Conservation (phyloP, 371 early-diverging fungal species). For the Mucor irregularis region DNA sequence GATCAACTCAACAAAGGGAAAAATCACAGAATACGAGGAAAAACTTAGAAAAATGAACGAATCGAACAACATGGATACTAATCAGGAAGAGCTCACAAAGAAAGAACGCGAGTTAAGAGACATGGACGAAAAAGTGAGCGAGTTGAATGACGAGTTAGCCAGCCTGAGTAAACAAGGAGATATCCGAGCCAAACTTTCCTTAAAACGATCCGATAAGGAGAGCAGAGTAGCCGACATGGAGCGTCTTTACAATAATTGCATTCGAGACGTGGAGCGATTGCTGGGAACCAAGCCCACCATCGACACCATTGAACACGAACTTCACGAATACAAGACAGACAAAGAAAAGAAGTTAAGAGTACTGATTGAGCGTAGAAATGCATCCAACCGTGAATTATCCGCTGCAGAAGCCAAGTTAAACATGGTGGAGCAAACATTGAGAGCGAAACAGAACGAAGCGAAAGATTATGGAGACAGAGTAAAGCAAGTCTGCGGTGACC, state of each 20-base stretch:
- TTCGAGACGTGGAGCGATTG: conserved; percentile 28
- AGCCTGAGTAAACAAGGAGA: conserved; percentile 56
- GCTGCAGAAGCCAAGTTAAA: conserved; percentile 40
- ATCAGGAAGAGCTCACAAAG: conserved; percentile 9
- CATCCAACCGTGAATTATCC: conserved; percentile 34
- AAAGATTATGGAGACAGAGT: not conserved
- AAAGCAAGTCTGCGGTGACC: conserved; percentile 24
- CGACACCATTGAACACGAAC: conserved; percentile 30
- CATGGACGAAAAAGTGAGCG: conserved; percentile 31
- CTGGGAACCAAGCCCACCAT: conserved; percentile 26
- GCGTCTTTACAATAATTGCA: conserved; percentile 21
- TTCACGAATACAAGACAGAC: conserved; percentile 1
- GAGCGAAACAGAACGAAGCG: conserved; percentile 18
- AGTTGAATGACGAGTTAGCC: conserved; percentile 50
- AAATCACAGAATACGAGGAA: conserved; percentile 3
- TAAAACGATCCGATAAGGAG: conserved; percentile 52
- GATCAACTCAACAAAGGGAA: conserved; percentile 3
- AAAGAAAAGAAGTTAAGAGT: conserved; percentile 31
- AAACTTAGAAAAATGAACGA: conserved; percentile 5
- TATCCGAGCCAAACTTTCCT: conserved; percentile 55
- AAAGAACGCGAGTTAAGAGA: conserved; percentile 29
- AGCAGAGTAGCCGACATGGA: conserved; percentile 32
- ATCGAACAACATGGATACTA: not conserved
- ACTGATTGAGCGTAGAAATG: conserved; percentile 15
- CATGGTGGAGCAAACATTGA: conserved; percentile 28